Conservation (phyloP, 495 filamentous ascomycete genomes). For the Glonium stellatum region DNA sequence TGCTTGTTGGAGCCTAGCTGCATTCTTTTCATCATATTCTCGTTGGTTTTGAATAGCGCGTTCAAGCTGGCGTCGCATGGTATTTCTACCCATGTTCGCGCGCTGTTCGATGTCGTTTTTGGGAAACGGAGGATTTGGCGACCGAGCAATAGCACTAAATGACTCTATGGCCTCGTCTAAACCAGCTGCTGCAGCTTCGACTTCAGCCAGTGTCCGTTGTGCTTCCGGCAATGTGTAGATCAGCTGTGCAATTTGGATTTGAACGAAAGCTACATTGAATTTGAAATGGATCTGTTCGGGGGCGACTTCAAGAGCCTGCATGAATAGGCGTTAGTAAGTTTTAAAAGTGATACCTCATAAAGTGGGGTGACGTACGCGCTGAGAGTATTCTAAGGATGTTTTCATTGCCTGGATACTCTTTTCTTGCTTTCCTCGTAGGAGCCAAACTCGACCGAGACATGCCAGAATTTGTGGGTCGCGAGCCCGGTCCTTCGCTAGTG, state of each 20-base stretch:
- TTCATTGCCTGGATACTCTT: constrained; percentile 73
- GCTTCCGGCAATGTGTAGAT: constrained; percentile 67
- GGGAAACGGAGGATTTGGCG: constrained; percentile 84
- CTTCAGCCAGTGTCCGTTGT: constrained; percentile 69
- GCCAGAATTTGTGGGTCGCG: constrained; percentile 77
- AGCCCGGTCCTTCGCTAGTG: constrained; percentile 70
- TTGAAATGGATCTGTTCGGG: constrained; percentile 83
- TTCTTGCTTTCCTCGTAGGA: constrained; percentile 76
- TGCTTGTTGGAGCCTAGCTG: constrained; percentile 69
- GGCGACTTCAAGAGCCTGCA: constrained; percentile 64
- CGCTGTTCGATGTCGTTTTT: constrained; percentile 84
- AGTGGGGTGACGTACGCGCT: constrained; percentile 46
- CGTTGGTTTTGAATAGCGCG: constrained; percentile 73
- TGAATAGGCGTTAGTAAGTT: constrained; percentile 15
- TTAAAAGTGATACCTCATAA: neutral
- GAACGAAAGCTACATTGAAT: constrained; percentile 97
- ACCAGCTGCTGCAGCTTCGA: constrained; percentile 70
- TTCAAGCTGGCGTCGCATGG: constrained; percentile 83
- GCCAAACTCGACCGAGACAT: constrained; percentile 91
- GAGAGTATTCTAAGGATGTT: constrained; percentile 77
- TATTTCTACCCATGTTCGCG: constrained; percentile 92
- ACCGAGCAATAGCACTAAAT: constrained; percentile 71
- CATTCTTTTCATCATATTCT: constrained; percentile 91
- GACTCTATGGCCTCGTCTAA: constrained; percentile 83
- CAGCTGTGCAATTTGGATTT: constrained; percentile 80